Evolutionary conservation across 306 rosid genomes (phyloP), one percentile per base, ranked within the genome.

Genomic region (Spatholobus suberectus): DNA sequence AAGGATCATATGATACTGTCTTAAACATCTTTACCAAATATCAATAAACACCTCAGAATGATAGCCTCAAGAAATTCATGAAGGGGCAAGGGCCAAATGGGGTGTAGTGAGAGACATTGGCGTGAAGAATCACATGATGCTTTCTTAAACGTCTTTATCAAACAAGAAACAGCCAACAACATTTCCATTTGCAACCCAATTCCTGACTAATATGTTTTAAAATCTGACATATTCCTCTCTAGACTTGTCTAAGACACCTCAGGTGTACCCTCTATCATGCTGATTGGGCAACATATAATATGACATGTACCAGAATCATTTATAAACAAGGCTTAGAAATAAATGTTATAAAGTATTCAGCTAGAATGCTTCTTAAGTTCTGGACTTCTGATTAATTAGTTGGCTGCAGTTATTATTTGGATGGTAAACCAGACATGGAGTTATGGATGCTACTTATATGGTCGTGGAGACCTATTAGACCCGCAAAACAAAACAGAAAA

Each of bases 1-100:
- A 77, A 35, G 74, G 68, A 44, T 77, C 82, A 76, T 62, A 73
- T 70, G 86, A 18, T 37, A 0, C 37, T 70, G 86, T 77, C 78
- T 70, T 23, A 47, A 54, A 52, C 40, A 14, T 82, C 49, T 35
- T 67, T 9, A 20, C 18, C 49, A 67, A 67, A 18, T 17, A 35
- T 18, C 73, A 37, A 37, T 8, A 37, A 37, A 37, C 49, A 37
- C 5, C 70, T 63, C 44, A 29, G 70, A 63, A 6, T 32, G 20
- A 32, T 63, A 34, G 41, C 41, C 41, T 27, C 69, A 13, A 2
- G 70, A 65, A 17, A 35, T 65, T 35, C 46, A 8, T 35, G 46
- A 65, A 65, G 26, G 26, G 27, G 15, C 24, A 35, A 70, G 65
- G 29, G 11, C n/a, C 32, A 34, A 73, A 35, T 34, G 78, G 82